Evolutionary conservation across 2,329 filamentous ascomycete genomes (phyloP), one percentile per base, ranked within the genome.

Genomic region (Aureobasidium sp.): DNA sequence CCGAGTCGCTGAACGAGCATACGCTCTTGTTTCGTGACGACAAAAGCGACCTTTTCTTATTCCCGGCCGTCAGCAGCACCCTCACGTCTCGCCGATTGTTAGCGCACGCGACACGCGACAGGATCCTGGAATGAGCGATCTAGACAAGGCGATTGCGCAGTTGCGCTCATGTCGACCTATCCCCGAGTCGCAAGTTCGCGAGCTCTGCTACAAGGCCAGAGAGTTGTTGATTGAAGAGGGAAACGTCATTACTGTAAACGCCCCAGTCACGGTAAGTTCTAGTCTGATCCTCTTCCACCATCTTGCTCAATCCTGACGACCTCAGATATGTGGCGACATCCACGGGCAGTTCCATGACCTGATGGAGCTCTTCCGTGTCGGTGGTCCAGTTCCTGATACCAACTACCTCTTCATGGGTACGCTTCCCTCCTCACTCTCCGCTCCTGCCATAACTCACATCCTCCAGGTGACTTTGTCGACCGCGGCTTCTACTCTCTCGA

Each of bases 401-500:
- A 96, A 96, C 72, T 97, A 97, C 75, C 84, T 97, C 3, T 97
- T 97, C 77, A 96, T 97, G 91, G 92, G 88, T 90, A 80, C 49
- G 76, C 16, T n/a, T 30, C 32, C 21, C 32, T 30, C 11, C n/a
- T 5, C 21, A 29, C 36, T 21, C 16, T 30, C 13, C 15, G 27
- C 30, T 15, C 37, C 21, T 4, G 13, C 36, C 16, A 7, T 9
- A 29, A 7, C 41, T 36, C 11, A 54, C 21, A 25, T 34, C 2
- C 3, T 13, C n/a, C 66, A 91, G 88, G 93, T 73, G 93, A 99
- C 76, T 99, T 97, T 70, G 93, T 99, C 72, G 93, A 99, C 75
- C 90, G 93, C 66, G 93, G 93, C 63, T 99, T 97, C 81, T 99
- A 97, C 79, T 96, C 91, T 2, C 86, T 99, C 68, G 93, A 99